Evolutionary conservation across 2,329 filamentous ascomycete species (phyloP).

Genomic region (Colletotrichum lini): DNA sequence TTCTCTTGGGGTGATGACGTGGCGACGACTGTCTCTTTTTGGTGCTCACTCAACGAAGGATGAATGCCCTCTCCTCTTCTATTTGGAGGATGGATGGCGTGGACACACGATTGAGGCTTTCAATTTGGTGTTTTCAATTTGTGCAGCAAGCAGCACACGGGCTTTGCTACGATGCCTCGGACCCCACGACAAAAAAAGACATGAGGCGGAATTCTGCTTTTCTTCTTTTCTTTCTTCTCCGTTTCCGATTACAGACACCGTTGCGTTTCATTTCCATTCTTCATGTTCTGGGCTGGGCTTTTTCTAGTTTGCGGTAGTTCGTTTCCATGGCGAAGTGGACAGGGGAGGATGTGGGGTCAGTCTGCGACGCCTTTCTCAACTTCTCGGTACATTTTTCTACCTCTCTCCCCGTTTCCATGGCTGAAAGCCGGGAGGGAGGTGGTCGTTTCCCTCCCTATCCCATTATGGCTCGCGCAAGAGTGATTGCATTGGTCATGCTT

Average conservation of each 20-base stretch:
- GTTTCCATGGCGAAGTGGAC: not conserved
- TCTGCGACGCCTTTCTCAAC: not conserved
- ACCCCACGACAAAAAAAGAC: constrained; percentile 37
- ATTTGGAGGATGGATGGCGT: not conserved
- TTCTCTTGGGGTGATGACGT: constrained; percentile 27
- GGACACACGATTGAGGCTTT: not conserved
- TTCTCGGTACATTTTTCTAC: constrained; percentile 33
- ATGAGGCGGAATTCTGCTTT: constrained; percentile 37
- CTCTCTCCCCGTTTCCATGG: not conserved
- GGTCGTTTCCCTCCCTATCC: not conserved
- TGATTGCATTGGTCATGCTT: not conserved
- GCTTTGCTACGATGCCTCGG: constrained; percentile 42
- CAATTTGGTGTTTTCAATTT: constrained; percentile 4
- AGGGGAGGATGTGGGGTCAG: not conserved
- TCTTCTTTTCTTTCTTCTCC: not conserved
- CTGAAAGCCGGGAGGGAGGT: not conserved
- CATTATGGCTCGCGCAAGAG: not conserved
- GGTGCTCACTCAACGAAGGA: constrained; percentile 5
- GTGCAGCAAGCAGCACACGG: constrained; percentile 37
- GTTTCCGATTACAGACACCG: not conserved
- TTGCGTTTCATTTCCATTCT: not conserved
- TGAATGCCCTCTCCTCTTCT: not conserved
- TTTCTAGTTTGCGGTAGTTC: not conserved
- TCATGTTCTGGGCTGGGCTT: not conserved
- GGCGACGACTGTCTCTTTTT: constrained; percentile 17